Evolutionary conservation across 208 protist genomes (phyloP).

Genomic region (Kentomonas sorsogonicus): DNA sequence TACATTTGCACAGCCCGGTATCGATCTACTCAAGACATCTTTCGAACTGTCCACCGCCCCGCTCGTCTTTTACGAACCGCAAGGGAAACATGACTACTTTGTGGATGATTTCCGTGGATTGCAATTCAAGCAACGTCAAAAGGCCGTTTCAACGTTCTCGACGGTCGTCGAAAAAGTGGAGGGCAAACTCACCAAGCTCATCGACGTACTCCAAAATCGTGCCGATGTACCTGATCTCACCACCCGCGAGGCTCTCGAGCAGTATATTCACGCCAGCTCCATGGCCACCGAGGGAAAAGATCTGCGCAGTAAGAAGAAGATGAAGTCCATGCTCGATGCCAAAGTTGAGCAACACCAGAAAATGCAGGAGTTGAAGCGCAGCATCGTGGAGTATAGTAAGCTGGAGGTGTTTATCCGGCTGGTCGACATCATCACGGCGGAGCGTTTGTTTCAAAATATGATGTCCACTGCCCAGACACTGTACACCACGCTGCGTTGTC

Average conservation of each 20-base stretch:
- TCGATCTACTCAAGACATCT: conserved; percentile 77
- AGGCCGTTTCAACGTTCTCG: conserved; percentile 43
- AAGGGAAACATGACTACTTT: conserved; percentile 85
- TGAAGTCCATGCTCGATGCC: conserved; percentile 91
- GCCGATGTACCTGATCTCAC: conserved; percentile 91
- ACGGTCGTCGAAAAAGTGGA: conserved; percentile 77
- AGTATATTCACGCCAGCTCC: conserved; percentile 85
- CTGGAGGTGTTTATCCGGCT: conserved; percentile 86
- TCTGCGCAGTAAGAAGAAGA: conserved; percentile 52
- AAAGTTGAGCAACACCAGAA: conserved; percentile 72
- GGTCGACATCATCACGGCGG: conserved; percentile 81
- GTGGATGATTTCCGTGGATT: conserved; percentile 76
- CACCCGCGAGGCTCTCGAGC: conserved; percentile 85
- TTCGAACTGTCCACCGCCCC: conserved; percentile 71
- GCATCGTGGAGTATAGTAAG: conserved; percentile 88
- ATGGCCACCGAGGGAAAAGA: conserved; percentile 26
- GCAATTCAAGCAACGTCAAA: conserved; percentile 73
- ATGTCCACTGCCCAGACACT: conserved; percentile 59
- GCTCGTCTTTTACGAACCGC: conserved; percentile 74
- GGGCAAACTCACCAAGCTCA: conserved; percentile 73
- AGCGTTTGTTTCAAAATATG: conserved; percentile 75
- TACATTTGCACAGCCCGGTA: conserved; percentile 73
- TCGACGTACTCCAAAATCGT: conserved; percentile 67
- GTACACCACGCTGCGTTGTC: conserved; percentile 60
- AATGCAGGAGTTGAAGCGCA: conserved; percentile 89